Conservation (phyloP, 805 yeast species). For the Kodamaea leandrae region DNA sequence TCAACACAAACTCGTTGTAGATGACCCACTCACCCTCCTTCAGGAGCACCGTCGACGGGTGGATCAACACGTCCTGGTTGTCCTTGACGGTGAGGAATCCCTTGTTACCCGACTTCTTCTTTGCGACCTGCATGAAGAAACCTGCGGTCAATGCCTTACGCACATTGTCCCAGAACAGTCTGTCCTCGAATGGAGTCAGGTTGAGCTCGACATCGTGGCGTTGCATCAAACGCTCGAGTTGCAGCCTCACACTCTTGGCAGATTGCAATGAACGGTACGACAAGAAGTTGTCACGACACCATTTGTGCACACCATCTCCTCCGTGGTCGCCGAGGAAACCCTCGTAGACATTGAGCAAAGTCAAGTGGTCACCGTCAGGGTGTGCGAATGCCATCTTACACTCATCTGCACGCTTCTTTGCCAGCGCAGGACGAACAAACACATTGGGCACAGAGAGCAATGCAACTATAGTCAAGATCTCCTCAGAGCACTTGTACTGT, state of each 20-base stretch:
- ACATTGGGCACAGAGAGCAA: conserved; percentile 89
- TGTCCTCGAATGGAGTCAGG: conserved; percentile 59
- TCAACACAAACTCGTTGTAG: conserved; percentile 92
- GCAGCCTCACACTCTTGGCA: conserved; percentile 85
- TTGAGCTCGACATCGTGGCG: conserved; percentile 70
- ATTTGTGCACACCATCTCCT: conserved; percentile 62
- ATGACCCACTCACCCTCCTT: conserved; percentile 90
- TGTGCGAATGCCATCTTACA: conserved; percentile 85
- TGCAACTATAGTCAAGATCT: conserved; percentile 83
- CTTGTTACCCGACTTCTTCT: conserved; percentile 70
- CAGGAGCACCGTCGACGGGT: conserved; percentile 90
- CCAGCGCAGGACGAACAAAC: conserved; percentile 89
- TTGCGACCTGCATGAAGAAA: conserved; percentile 97
- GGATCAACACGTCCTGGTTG: conserved; percentile 91
- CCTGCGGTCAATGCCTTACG: conserved; percentile 89
- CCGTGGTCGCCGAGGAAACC: conserved; percentile 74
- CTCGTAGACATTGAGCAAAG: conserved; percentile 82
- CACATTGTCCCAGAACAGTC: conserved; percentile 68
- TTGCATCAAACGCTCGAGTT: conserved; percentile 80
- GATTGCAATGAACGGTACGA: conserved; percentile 79
- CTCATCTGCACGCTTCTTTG: conserved; percentile 87
- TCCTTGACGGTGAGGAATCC: conserved; percentile 93
- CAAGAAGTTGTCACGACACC: conserved; percentile 91
- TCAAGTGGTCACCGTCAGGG: conserved; percentile 92
- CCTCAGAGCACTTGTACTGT: conserved; percentile 82